A percentile compares a stretch with the other conserved stretches of the same genome.
phyloP scores from a whole-genome alignment of 2,329 filamentous ascomycete genomes.

The Penicillium polonicum region DNA sequence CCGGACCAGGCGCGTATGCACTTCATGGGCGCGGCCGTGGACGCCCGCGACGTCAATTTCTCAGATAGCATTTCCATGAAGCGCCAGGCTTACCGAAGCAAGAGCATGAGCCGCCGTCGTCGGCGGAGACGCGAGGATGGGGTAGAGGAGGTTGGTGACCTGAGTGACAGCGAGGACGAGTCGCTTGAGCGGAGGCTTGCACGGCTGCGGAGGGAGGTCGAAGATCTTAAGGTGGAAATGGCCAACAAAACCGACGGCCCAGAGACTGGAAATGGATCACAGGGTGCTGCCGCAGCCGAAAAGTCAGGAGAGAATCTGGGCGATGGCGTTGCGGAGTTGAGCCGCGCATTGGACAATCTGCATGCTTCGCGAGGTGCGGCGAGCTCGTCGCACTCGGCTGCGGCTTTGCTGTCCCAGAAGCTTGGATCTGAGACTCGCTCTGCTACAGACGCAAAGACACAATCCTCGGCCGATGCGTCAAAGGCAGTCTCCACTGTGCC shows the following conservation, averaged over 20 bases:
- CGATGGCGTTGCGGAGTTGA: constrained; percentile 67
- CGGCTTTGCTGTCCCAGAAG: constrained; percentile 37
- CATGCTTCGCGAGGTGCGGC: constrained; percentile 32
- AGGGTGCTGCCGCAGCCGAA: constrained; percentile 32
- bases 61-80: constrained; percentile 83
- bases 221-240: constrained; percentile 63
- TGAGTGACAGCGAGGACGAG: constrained; percentile 78
- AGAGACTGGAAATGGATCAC: constrained; percentile 27
- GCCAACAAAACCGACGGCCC: constrained; percentile 52
- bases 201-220: constrained; percentile 76
- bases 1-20: constrained; percentile 75
- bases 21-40: constrained; percentile 73
- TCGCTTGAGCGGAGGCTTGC: constrained; percentile 75
- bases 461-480: constrained; percentile 5
- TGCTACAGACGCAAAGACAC: constrained; percentile 6
- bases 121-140: constrained; percentile 50
- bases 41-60: constrained; percentile 78
- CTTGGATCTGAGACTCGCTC: constrained; percentile 23
- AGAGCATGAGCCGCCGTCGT: constrained; percentile 55
- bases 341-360: constrained; percentile 69
- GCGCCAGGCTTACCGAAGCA: constrained; percentile 77
- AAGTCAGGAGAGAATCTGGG: constrained; percentile 47
- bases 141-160: constrained; percentile 66
- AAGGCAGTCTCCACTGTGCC: constrained; percentile 14
- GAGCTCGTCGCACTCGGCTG: constrained; percentile 32